phyloP scores from a whole-genome alignment of 176 grass and related monocot species.

The Rhynchospora tenuis region DNA sequence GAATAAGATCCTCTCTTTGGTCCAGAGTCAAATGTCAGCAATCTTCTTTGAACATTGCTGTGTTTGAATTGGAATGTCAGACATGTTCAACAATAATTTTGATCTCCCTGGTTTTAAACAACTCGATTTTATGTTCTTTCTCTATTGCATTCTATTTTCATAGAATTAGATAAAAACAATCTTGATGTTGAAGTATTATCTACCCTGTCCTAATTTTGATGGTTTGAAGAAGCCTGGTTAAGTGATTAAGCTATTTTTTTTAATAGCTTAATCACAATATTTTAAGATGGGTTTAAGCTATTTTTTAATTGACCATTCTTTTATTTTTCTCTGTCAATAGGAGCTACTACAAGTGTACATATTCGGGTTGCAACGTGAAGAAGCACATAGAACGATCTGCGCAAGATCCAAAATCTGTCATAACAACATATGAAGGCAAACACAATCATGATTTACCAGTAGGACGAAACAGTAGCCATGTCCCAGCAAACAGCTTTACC shows the following conservation, averaged over 20 bases:
- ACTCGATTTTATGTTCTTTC: neutral
- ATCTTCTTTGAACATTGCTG: neutral
- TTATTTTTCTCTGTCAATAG: slow-evolving; percentile 27
- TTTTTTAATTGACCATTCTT: neutral
- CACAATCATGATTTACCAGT: slow-evolving; percentile 76
- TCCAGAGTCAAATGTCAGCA: neutral
- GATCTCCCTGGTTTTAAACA: neutral
- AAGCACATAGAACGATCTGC: slow-evolving; percentile 80
- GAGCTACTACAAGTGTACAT: slow-evolving; percentile 98
- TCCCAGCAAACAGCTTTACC: slow-evolving; percentile 27
- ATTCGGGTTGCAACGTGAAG: slow-evolving; percentile 64
- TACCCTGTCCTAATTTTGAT: neutral
- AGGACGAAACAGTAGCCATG: slow-evolving; percentile 49
- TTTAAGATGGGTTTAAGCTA: slow-evolving; percentile 6
- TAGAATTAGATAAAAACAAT: neutral
- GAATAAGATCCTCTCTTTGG: neutral
- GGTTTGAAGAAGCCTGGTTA: slow-evolving; percentile 5
- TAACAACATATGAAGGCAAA: slow-evolving; percentile 92
- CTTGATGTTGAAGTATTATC: neutral
- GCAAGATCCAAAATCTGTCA: slow-evolving; percentile 62
- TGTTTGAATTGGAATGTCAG: neutral
- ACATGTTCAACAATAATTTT: neutral
- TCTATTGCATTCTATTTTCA: neutral
- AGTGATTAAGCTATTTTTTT: neutral
- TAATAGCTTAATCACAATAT: too few relatives aligned